phyloP scores from a whole-genome alignment of 148 eudicot species.

The Rhododendron mucronatum region DNA sequence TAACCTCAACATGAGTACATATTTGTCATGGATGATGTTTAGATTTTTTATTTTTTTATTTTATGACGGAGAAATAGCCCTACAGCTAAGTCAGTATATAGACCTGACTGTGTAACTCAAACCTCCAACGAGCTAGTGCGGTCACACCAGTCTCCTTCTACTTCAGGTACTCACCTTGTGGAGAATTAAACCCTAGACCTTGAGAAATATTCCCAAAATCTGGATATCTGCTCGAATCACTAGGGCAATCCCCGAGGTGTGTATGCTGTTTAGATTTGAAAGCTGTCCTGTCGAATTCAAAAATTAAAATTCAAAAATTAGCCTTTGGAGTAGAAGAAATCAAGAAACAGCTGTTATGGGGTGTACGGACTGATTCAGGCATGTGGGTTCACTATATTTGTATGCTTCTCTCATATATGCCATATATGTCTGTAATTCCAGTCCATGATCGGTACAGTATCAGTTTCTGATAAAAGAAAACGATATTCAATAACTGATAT shows the following conservation, averaged over 20 bases:
- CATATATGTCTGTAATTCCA: background rate
- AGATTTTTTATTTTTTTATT: too few species aligned
- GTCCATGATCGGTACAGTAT: background rate
- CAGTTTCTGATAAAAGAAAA: background rate
- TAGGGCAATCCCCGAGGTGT: too few species aligned
- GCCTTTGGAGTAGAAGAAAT: background rate
- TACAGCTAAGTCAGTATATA: too few species aligned
- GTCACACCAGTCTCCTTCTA: too few species aligned
- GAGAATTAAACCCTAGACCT: too few species aligned
- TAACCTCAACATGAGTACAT: background rate
- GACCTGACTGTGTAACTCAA: too few species aligned
- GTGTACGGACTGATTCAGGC: slow-evolving; percentile 2
- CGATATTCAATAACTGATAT: background rate
- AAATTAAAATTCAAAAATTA: background rate
- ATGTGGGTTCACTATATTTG: slow-evolving; percentile 3
- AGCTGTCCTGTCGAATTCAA: slow-evolving; percentile 1
- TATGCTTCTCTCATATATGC: background rate
- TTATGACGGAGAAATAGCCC: too few species aligned
- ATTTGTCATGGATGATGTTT: too few species aligned
- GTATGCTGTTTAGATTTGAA: background rate
- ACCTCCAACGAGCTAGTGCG: too few species aligned
- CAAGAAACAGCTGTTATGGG: slow-evolving; percentile 23
- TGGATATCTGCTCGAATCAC: too few species aligned
- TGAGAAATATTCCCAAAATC: too few species aligned
- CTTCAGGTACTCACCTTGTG: too few species aligned